phyloP scores from a whole-genome alignment of 306 rosid species.

The Acacia confusa region DNA sequence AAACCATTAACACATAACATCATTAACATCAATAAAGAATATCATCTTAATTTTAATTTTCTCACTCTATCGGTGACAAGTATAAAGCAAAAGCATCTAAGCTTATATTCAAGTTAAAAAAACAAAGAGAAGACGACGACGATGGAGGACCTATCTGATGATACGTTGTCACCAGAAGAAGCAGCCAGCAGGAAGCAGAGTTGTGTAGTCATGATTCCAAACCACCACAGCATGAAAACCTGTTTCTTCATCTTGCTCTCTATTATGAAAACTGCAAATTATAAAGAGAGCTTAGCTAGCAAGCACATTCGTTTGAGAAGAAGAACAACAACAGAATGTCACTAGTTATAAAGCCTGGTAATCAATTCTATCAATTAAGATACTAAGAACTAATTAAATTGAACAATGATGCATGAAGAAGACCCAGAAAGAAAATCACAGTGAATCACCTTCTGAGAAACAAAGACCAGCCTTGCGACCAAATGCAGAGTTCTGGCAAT shows the following conservation, averaged over 20 bases:
- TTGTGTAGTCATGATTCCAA: conserved; percentile 32
- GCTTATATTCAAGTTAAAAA: background rate
- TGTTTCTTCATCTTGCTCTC: conserved; percentile 12
- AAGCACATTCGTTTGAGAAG: conserved; percentile 11
- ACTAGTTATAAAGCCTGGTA: background rate
- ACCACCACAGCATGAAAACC: conserved; percentile 33
- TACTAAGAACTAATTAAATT: background rate
- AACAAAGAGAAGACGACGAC: background rate
- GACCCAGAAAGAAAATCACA: background rate
- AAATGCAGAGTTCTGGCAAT: background rate
- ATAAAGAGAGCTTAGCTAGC: background rate
- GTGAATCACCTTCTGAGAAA: conserved; percentile 1
- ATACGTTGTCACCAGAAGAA: conserved; percentile 26
- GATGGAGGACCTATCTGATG: conserved; percentile 41
- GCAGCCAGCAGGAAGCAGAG: conserved; percentile 35
- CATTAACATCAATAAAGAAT: conserved; percentile 19
- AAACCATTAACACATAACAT: conserved; percentile 13
- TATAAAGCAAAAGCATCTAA: background rate
- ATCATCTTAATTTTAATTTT: conserved; percentile 3
- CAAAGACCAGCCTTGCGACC: conserved; percentile 20
- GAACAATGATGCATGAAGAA: background rate
- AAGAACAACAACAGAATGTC: background rate
- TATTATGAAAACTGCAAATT: conserved; percentile 8
- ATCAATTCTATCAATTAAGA: conserved; percentile 21
- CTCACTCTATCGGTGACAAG: background rate